These are phyloP conservation scores for Barbatosphaeria neglecta DNA, from an alignment of 495 filamentous ascomycete species.

Conservation along the genomic window DNA sequence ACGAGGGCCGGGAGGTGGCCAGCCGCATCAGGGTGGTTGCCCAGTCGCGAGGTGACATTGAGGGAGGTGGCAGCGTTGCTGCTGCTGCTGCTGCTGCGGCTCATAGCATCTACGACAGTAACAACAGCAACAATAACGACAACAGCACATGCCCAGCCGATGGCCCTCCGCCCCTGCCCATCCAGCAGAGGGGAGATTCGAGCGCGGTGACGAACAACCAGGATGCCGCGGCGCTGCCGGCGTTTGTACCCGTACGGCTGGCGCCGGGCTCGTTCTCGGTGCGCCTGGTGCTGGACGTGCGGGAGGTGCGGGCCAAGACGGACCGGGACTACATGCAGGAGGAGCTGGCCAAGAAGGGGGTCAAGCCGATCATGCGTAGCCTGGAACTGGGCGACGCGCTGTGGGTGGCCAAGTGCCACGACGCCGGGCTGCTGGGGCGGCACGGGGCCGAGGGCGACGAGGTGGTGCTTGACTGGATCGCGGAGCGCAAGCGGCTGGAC, in stretches of 20 bases:
- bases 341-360: conserved; percentile 55
- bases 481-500: conserved; percentile 75
- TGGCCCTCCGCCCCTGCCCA: conserved; percentile 4
- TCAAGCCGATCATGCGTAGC: conserved; percentile 51
- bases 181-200: too few relatives aligned
- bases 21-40: conserved; percentile 48
- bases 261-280: conserved; percentile 57
- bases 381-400: conserved; percentile 67
- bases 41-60: background rate
- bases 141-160: conserved; percentile 7
- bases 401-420: conserved; percentile 67
- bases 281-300: conserved; percentile 62
- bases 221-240: conserved; percentile 27
- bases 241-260: conserved; percentile 48
- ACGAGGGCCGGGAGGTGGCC: conserved; percentile 71
- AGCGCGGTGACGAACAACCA: too few relatives aligned
- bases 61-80: too few relatives aligned
- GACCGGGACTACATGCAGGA: conserved; percentile 72
- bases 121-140: background rate
- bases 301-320: conserved; percentile 64
- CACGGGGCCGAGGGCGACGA: conserved; percentile 60
- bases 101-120: background rate
- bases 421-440: conserved; percentile 41
- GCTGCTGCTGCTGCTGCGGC: background rate
- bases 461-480: conserved; percentile 67